Conservation (phyloP, 768 basidiomycete species). For the Lentinula boryana region DNA sequence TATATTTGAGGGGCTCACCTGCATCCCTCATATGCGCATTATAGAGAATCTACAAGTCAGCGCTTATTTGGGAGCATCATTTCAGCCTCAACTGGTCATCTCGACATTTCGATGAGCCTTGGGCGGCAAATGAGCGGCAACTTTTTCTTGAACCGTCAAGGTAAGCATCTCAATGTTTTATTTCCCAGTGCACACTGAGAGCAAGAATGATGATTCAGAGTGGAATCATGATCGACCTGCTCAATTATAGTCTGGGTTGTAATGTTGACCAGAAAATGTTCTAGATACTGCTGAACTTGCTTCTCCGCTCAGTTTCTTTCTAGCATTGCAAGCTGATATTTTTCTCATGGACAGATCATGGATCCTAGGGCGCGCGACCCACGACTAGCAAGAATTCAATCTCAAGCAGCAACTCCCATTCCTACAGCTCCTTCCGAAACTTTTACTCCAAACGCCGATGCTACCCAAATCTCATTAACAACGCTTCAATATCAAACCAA, state of each 20-base stretch:
- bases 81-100: background rate
- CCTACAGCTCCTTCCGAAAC: constrained; percentile 17
- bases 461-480: background rate
- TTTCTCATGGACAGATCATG: constrained; percentile 34
- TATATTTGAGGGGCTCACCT: background rate
- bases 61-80: background rate
- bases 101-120: too few relatives aligned
- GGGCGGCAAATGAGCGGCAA: background rate
- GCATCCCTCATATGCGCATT: background rate
- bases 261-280: constrained; percentile 70
- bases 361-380: constrained; percentile 83
- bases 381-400: constrained; percentile 52
- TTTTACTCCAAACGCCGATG: constrained; percentile 3
- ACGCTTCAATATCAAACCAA: background rate
- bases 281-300: constrained; percentile 89
- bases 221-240: constrained; percentile 80
- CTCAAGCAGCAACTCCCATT: constrained; percentile 32
- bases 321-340: constrained; percentile 4
- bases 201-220: constrained; percentile 80
- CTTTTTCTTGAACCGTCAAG: constrained; percentile 9
- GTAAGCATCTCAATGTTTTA: constrained; percentile 11
- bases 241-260: constrained; percentile 47
- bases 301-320: background rate
- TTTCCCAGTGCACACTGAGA: background rate
- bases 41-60: background rate